Conservation (phyloP, 2,329 filamentous ascomycete genomes). For the Plenodomus lindquistii region DNA sequence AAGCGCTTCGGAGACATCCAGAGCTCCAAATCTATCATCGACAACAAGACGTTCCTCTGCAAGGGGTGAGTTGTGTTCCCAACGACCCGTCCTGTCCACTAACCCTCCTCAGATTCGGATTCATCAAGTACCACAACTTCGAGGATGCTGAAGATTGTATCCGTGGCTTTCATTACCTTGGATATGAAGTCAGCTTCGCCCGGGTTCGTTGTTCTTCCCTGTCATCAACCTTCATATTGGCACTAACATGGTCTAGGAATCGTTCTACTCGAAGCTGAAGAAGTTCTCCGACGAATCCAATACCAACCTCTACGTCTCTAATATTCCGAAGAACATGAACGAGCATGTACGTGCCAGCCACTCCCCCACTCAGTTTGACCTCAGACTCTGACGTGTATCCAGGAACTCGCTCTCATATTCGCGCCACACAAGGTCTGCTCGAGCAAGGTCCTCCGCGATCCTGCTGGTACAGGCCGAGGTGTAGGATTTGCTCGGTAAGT, state of each 20-base stretch:
- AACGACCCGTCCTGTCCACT: slow-evolving; percentile 2
- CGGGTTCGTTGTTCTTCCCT: slow-evolving; percentile 61
- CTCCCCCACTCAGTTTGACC: not conserved
- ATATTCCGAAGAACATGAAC: slow-evolving; percentile 87
- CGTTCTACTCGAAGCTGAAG: slow-evolving; percentile 97
- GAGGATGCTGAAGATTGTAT: slow-evolving; percentile 94
- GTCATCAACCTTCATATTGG: not conserved
- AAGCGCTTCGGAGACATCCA: slow-evolving; percentile 90
- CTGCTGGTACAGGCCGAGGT: slow-evolving; percentile 88
- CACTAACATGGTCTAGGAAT: slow-evolving; percentile 61
- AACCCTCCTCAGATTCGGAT: slow-evolving; percentile 73
- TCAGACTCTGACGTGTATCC: slow-evolving; percentile 17
- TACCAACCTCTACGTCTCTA: slow-evolving; percentile 97
- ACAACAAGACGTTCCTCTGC: slow-evolving; percentile 88
- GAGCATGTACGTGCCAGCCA: slow-evolving; percentile 71
- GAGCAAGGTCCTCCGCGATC: slow-evolving; percentile 91
- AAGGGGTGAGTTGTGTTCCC: slow-evolving; percentile 71
- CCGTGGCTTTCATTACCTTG: slow-evolving; percentile 88
- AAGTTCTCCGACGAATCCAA: slow-evolving; percentile 87
- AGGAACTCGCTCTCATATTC: slow-evolving; percentile 80
- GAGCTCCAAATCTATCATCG: slow-evolving; percentile 98
- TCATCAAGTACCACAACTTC: slow-evolving; percentile 90
- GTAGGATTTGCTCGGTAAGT: slow-evolving; percentile 94
- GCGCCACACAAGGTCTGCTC: slow-evolving; percentile 82
- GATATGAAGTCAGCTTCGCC: slow-evolving; percentile 97